Evolutionary conservation across 2,329 filamentous ascomycete genomes (phyloP), one percentile per base, ranked within the genome.

Genomic region (Diplodia seriata): DNA sequence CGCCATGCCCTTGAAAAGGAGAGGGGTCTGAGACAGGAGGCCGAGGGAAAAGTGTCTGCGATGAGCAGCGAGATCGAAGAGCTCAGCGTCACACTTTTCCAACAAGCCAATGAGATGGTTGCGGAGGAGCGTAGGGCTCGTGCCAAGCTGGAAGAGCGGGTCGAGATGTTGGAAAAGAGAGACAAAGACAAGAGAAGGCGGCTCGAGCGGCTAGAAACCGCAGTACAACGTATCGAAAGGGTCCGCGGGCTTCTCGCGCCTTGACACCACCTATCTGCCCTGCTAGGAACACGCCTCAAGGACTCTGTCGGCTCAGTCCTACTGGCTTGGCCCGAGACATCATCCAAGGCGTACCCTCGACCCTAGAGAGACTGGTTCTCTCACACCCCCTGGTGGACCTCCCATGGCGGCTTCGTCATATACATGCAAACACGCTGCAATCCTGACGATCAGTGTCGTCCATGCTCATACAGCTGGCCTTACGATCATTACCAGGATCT

Each of bases 51-150:
- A 70, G 81, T 92, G 23, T 84, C 84, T 70, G 86, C 88, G 61
- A 90, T 91, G 62, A 89, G 87, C 74, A 84, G 82, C 14, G 92
- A 95, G 81, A 85, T 94, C 23, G 92, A 94, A 79, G 92, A 95
- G 79, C 82, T 95, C 71, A 91, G 87, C 74, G 90, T 87, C 23
- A 86, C 85, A 62, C 81, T 95, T 66, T 95, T 95, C 77, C 89
- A 91, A 80, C 89, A 94, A 81, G 92, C 92, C 63, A 95, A 95
- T 77, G 89, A 93, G 80, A 95, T 95, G 92, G 92, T 95, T 23
- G 91, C 92, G 2, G 83, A 85, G 20, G 92, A 95, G 82, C 83
- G 92, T 53, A 85, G 87, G 68, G 90, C 90, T 40, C 82, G 91
- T 68, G 90, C 90, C 6, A 86, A 85, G 74, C 83, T 95, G 29